Conservation (phyloP, 768 basidiomycete genomes). For the Phylloporus sp. region DNA sequence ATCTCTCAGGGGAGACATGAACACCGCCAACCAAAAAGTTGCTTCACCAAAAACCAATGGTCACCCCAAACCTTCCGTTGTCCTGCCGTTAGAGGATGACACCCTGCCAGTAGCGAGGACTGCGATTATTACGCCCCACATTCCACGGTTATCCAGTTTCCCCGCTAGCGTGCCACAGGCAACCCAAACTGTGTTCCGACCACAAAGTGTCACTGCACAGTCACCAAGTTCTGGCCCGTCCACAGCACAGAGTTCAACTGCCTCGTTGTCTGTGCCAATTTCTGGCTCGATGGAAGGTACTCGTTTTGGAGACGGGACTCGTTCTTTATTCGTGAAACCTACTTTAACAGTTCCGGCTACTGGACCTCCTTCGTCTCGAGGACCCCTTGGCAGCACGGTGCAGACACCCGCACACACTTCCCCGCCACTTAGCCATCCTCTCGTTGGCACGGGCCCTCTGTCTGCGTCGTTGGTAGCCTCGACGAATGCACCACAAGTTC, state of each 20-base stretch:
- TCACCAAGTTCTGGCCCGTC: conserved; percentile 57
- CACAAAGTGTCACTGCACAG: conserved; percentile 37
- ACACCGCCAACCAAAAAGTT: conserved; percentile 58
- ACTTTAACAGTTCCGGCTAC: conserved; percentile 32
- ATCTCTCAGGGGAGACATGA: conserved; percentile 71
- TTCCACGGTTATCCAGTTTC: conserved; percentile 20
- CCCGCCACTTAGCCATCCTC: conserved; percentile 12
- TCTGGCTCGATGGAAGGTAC: conserved; percentile 56
- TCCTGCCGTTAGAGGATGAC: conserved; percentile 64
- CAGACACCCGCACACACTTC: conserved; percentile 7
- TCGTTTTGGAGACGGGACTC: conserved; percentile 67
- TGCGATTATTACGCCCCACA: conserved; percentile 19
- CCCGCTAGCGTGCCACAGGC: conserved; percentile 12
- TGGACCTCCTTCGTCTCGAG: conserved; percentile 33
- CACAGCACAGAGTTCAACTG: conserved; percentile 16
- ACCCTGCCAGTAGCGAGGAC: conserved; percentile 27
- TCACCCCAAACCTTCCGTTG: conserved; percentile 54
- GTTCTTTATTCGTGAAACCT: conserved; percentile 73
- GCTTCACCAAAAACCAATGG: conserved; percentile 43
- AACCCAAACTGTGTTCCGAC: conserved; percentile 23
- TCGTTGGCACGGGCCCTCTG: conserved; percentile 15
- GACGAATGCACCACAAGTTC: conserved; percentile 25
- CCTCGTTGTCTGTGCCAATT: conserved; percentile 27
- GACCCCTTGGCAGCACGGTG: conserved; percentile 10
- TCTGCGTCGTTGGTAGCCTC: conserved; percentile 4